Base-by-base conservation (phyloP, 768 basidiomycete genomes). In the Podaxis sp. region DNA sequence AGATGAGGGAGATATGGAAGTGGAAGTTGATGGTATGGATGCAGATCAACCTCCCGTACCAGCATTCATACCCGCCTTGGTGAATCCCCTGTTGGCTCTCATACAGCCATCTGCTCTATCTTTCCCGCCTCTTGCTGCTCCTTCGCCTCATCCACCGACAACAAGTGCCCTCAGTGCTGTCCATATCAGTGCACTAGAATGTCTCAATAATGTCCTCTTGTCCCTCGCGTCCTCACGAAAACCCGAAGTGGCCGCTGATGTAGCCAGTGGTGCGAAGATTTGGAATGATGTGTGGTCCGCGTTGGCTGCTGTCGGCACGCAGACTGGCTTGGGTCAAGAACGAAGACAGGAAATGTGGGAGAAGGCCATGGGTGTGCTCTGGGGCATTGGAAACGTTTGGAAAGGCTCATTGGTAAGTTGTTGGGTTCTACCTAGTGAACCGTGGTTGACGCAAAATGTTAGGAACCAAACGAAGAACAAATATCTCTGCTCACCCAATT, bases 121-220 rank as follows among this genome's bases (percentile, higher is more conserved):
- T 3, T 96, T 95, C 76, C 84, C 90, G 14, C 91, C 92, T 0
- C 77, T 82, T 16, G 79, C 83, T 23, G 73, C 81, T 4, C 83
- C 83, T 10, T 94, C 93, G 0, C 77, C 81, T 21, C 91, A 96
- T 68, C 91, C 93, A 42, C 95, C 95, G 1, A 94, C 89, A 11
- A 96, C 95, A 0, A 91, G 93, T 25, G 89, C 80, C 9, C 82
- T 98, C 48, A 83, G 90, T 63, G 85, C 89, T 5, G 85, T 96
- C 54, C 95, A 97, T 69, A 78, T 93, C 59, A 81, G 87, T 64
- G 91, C 93, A 9, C 79, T 95, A 27, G 93, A 96, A 70, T 94
- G 94, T 68, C 79, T 98, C 50, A 94, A 91, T 68, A 97, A 98
- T 68, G 79, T 95, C 40, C 89, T 96, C 67, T 77, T 95, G 37